Percentiles rank a stretch among this genome's conserved stretches.
phyloP scores from a whole-genome alignment of 1,284 basidiomycete genomes.

The Gastroboletus turbinatus region DNA sequence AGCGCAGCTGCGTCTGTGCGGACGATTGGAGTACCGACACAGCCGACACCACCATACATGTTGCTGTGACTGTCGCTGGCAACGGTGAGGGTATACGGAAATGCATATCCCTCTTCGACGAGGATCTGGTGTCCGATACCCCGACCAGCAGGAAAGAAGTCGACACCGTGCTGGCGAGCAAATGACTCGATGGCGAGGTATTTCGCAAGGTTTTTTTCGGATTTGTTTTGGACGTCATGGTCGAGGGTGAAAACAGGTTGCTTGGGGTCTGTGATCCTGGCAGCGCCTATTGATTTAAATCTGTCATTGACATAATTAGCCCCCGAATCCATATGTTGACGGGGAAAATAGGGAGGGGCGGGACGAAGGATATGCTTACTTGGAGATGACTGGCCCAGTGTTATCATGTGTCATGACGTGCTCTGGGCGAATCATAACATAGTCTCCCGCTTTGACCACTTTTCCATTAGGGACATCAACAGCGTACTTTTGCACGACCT shows the following conservation, averaged over 20 bases:
- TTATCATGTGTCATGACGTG: slow-evolving; percentile 99
- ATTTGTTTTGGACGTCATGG: slow-evolving; percentile 98
- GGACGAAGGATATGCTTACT: slow-evolving; percentile 52
- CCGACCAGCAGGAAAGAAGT: slow-evolving; percentile 97
- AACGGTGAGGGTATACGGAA: slow-evolving; percentile 89
- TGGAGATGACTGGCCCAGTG: slow-evolving; percentile 95
- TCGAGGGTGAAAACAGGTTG: slow-evolving; percentile 97
- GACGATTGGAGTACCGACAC: slow-evolving; percentile 95
- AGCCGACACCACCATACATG: slow-evolving; percentile 98
- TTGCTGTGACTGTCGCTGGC: slow-evolving; percentile 98
- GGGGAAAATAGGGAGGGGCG: background rate
- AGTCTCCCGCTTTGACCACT: slow-evolving; percentile 91
- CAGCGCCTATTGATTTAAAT: slow-evolving; percentile 95
- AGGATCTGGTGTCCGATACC: slow-evolving; percentile 98
- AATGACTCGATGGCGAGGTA: slow-evolving; percentile 93
- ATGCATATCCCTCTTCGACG: slow-evolving; percentile 95
- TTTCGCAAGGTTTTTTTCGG: slow-evolving; percentile 90
- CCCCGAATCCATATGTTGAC: background rate
- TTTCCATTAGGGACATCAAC: slow-evolving; percentile 80
- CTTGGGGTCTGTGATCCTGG: slow-evolving; percentile 75
- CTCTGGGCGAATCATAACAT: slow-evolving; percentile 97
- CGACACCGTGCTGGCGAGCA: slow-evolving; percentile 82
- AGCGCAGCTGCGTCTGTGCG: slow-evolving; percentile 92
- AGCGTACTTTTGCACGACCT: slow-evolving; percentile 96
- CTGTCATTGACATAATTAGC: slow-evolving; percentile 40